Conservation (phyloP, 2,329 filamentous ascomycete genomes). For the Taxawa tesnikishii region DNA sequence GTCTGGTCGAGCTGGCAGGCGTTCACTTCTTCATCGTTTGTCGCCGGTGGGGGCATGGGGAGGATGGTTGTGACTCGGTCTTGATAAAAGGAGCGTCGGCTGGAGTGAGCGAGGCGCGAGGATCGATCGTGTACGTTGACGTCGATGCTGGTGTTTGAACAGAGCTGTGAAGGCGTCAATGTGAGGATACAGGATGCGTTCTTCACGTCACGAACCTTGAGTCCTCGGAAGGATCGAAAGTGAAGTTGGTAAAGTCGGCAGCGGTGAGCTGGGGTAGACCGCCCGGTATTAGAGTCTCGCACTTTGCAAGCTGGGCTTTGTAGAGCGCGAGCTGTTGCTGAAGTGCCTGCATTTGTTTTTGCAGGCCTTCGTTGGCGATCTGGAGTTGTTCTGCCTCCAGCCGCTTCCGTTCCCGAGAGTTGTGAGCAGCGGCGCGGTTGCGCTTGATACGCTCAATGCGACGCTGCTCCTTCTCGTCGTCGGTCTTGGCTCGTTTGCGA, state of each 20-base stretch:
- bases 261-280: constrained; percentile 7
- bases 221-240: constrained; percentile 6
- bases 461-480: constrained; percentile 96
- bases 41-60: constrained; percentile 3
- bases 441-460: constrained; percentile 94
- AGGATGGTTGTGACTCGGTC: constrained; percentile 9
- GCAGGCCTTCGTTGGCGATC: constrained; percentile 16
- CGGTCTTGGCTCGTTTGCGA: constrained; percentile 94
- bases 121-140: constrained; percentile 10
- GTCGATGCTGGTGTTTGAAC: constrained; percentile 8
- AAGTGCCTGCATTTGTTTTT: constrained; percentile 3
- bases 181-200: constrained; percentile 1
- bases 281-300: constrained; percentile 8
- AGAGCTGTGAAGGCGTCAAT: constrained; percentile 5
- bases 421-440: constrained; percentile 91
- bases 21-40: constrained; percentile 4
- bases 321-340: constrained; percentile 5
- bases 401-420: constrained; percentile 86
- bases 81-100: constrained; percentile 14
- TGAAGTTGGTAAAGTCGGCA: constrained; percentile 7
- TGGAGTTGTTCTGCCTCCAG: constrained; percentile 78
- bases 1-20: constrained; percentile 63
- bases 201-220: constrained; percentile 6
- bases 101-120: constrained; percentile 9
- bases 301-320: constrained; percentile 9